phyloP scores from a whole-genome alignment of 75 land plant species.

The Picea sitchensis region DNA sequence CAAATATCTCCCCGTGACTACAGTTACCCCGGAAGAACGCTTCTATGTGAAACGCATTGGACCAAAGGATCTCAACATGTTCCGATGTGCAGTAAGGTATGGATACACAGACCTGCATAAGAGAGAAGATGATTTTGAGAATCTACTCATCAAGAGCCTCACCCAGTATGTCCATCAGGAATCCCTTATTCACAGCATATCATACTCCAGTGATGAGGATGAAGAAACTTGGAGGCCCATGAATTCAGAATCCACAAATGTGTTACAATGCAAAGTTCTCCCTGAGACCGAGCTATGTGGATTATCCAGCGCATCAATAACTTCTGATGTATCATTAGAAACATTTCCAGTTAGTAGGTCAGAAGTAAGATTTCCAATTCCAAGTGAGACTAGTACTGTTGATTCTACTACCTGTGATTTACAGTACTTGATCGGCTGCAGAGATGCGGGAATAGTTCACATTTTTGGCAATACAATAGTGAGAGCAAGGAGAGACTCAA shows the following conservation, averaged over 20 bases:
- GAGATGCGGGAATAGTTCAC: slow-evolving; percentile 40
- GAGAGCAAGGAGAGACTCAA: slow-evolving; percentile 27
- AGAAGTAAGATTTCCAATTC: background rate
- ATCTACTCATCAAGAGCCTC: slow-evolving; percentile 59
- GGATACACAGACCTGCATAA: slow-evolving; percentile 89
- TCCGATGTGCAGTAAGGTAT: slow-evolving; percentile 82
- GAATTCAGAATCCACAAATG: background rate
- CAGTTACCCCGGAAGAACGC: slow-evolving; percentile 72
- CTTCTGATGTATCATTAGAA: background rate
- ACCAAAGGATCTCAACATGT: slow-evolving; percentile 66
- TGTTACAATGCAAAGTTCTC: background rate
- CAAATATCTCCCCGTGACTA: slow-evolving; percentile 72
- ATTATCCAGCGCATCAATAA: slow-evolving; percentile 8
- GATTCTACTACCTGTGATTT: slow-evolving; percentile 9
- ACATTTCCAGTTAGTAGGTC: background rate
- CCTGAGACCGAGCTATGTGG: background rate
- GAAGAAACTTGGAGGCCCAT: background rate
- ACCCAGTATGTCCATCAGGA: slow-evolving; percentile 49
- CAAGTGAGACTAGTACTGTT: background rate
- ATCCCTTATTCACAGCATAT: slow-evolving; percentile 7
- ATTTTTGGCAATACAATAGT: slow-evolving; percentile 37
- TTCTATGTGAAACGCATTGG: slow-evolving; percentile 76
- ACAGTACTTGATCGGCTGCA: slow-evolving; percentile 15
- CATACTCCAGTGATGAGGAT: slow-evolving; percentile 16
- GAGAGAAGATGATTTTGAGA: slow-evolving; percentile 83